Base-by-base conservation (phyloP, 805 yeast species). In the Wickerhamomyces ciferrii region DNA sequence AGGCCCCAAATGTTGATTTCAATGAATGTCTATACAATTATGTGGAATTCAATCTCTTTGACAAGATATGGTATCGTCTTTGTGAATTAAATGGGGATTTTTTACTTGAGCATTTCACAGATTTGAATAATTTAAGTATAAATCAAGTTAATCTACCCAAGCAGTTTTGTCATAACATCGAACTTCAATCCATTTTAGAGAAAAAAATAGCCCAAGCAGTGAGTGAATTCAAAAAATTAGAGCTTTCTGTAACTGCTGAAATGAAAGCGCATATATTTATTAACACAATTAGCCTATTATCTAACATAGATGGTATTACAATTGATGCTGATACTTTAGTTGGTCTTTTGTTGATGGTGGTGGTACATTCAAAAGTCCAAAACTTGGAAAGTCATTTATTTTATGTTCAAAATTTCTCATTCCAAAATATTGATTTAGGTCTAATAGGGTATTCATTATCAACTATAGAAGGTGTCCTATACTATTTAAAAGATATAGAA, bases 301-400 rank as follows among this genome's bases (percentile, higher is more conserved):
- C 88, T 2, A 54, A 50, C 17, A 48, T 55, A 39, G 62, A 61
- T 5, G 44, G 47, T 37, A 18, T 71, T 4, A 56, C 72, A 0
- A 70, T 87, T 7, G 91, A 84, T 64, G 98, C 97, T 0, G 98
- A 91, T 59, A 79, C 87, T 0, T 66, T 91, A 20, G 74, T 91
- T 4, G 83, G 90, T 1, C 66, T 91, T 41, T 66, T 91, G 50
- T 75, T 89, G 7, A 69, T 89, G 61, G 89, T 88, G 4, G 74
- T 90, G 1, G 72, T 81, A 10, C 78, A 84, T 45, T 72, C 94
- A 2, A 72, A 72, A 35, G 76, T 86, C 2, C 69, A 69, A 3
- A 66, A 82, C 53, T 59, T 89, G 23, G 83, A 79, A 52, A 74
- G 78, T 2, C 90, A 86, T 52, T 59, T 91, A 11, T 72, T 67